These are phyloP conservation scores for Phalaenopsis aphrodite DNA, from an alignment of 106 monocot genomes.

Conservation along the genomic window DNA sequence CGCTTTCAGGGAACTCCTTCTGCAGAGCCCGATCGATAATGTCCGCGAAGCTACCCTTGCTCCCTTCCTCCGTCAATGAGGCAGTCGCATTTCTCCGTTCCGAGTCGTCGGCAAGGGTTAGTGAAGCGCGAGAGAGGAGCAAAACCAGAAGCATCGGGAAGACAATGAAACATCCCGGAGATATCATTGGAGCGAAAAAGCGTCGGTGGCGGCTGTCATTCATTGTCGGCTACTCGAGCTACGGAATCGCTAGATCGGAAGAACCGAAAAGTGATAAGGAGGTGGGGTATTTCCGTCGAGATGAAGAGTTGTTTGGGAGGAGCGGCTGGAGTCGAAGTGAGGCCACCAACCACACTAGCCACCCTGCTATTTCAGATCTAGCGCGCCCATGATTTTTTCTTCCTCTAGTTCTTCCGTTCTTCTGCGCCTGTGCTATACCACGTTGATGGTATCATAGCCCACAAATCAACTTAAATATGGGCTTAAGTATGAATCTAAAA, in stretches of 20 bases:
- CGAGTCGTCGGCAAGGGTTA: neutral
- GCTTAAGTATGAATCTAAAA: no score
- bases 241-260: neutral
- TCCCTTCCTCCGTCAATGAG: constrained; percentile 7
- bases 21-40: constrained; percentile 93
- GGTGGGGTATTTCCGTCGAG: neutral
- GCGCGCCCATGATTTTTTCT: neutral
- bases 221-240: neutral
- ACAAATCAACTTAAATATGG: no score
- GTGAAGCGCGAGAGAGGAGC: constrained; percentile 1
- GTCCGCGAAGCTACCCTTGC: constrained; percentile 67
- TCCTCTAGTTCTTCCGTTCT: no score
- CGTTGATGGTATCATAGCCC: no score
- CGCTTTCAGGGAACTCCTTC: constrained; percentile 98
- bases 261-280: neutral
- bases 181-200: neutral
- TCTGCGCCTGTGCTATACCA: no score
- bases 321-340: neutral
- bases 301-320: neutral
- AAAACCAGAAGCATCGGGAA: neutral
- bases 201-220: neutral
- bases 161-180: neutral
- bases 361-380: neutral
- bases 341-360: neutral
- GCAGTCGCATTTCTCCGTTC: constrained; percentile 22